phyloP scores from a whole-genome alignment of 2,329 filamentous ascomycete species.

The Cryphonectria parasitica region DNA sequence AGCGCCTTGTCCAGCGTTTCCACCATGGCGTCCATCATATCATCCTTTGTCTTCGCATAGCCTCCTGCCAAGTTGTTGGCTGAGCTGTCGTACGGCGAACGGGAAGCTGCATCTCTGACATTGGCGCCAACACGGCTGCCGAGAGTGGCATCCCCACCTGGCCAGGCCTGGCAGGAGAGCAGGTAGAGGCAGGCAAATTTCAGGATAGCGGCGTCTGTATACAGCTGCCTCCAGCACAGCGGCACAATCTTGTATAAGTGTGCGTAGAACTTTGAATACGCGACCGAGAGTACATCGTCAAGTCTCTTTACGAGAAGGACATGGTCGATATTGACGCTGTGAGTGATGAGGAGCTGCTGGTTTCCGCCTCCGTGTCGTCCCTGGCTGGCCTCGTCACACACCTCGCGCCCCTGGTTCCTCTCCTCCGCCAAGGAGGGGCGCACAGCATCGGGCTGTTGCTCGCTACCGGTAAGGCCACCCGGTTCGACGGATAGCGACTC shows the following conservation, averaged over 20 bases:
- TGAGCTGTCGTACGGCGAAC: neutral
- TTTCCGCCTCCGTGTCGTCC: neutral
- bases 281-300: slow-evolving; percentile 61
- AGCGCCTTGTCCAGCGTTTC: slow-evolving; percentile 73
- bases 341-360: slow-evolving; percentile 10
- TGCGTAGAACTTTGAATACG: slow-evolving; percentile 70
- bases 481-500: slow-evolving; percentile 14
- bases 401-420: slow-evolving; percentile 5
- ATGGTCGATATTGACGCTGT: neutral
- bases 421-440: neutral
- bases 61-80: slow-evolving; percentile 9
- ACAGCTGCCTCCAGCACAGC: slow-evolving; percentile 69
- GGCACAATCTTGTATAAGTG: slow-evolving; percentile 71
- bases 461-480: neutral
- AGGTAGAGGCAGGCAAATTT: slow-evolving; percentile 51
- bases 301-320: slow-evolving; percentile 45
- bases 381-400: neutral
- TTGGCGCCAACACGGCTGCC: neutral
- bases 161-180: slow-evolving; percentile 27
- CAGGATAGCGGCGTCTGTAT: slow-evolving; percentile 71
- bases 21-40: slow-evolving; percentile 60
- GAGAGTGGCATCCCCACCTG: neutral
- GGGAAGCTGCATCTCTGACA: slow-evolving; percentile 8
- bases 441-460: slow-evolving; percentile 2
- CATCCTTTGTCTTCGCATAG: slow-evolving; percentile 20